phyloP scores from a whole-genome alignment of 306 rosid genomes.

The Cucurbita argyrosperma region DNA sequence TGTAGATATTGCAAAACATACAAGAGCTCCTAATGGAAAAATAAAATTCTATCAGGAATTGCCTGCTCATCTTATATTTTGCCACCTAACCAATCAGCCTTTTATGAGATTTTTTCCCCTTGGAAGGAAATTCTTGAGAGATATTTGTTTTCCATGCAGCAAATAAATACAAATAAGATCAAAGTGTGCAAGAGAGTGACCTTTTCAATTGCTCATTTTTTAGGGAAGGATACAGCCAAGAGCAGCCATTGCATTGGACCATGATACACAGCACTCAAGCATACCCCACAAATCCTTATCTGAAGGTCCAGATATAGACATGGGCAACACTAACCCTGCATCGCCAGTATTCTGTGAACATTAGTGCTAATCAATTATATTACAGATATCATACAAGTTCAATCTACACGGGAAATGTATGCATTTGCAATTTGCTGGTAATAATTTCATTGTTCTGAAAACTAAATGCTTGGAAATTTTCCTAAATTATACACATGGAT shows the following conservation, averaged over 20 bases:
- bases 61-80: background rate
- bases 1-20: background rate
- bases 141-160: background rate
- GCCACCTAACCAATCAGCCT: background rate
- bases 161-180: background rate
- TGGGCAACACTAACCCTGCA: constrained; percentile 1
- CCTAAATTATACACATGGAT: background rate
- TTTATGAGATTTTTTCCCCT: background rate
- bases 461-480: background rate
- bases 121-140: background rate
- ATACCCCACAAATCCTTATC: background rate
- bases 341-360: background rate
- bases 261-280: constrained; percentile 2
- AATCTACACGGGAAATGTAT: background rate
- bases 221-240: background rate
- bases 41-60: background rate
- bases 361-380: background rate
- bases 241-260: constrained; percentile 7
- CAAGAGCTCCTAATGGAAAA: background rate
- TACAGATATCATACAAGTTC: background rate
- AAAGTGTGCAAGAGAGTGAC: constrained; percentile 1
- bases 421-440: background rate
- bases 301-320: constrained; percentile 1
- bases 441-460: background rate
- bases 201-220: background rate